phyloP scores from a whole-genome alignment of 2,329 filamentous ascomycete species.

The Penicillium sp. region DNA sequence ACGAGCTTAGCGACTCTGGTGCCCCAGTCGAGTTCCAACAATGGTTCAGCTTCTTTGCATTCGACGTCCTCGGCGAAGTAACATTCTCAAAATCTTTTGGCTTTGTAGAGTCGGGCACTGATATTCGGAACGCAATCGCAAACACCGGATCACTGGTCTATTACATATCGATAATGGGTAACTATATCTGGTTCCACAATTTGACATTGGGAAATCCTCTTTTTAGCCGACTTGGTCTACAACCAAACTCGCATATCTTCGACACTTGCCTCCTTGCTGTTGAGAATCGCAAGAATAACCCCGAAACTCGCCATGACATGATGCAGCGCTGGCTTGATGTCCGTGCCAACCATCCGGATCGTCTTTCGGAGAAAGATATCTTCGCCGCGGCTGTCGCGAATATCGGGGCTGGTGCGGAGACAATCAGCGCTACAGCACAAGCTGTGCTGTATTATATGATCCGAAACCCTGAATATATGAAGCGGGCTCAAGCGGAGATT shows the following conservation, averaged over 20 bases:
- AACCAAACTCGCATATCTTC: conserved; percentile 41
- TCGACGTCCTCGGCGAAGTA: neutral
- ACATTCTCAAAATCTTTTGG: conserved; percentile 31
- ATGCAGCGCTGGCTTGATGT: conserved; percentile 39
- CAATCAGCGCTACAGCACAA: conserved; percentile 37
- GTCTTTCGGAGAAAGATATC: conserved; percentile 36
- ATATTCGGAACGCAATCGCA: conserved; percentile 40
- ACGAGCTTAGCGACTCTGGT: conserved; percentile 22
- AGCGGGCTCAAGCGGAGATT: conserved; percentile 23
- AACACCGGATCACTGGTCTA: conserved; percentile 31
- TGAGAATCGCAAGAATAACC: conserved; percentile 34
- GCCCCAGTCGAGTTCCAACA: conserved; percentile 38
- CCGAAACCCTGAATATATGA: conserved; percentile 21
- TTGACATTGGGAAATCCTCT: conserved; percentile 40
- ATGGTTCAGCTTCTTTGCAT: conserved; percentile 43
- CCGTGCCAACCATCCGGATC: conserved; percentile 34
- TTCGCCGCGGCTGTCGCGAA: conserved; percentile 35
- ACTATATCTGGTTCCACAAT: conserved; percentile 38
- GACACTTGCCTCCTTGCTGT: conserved; percentile 37
- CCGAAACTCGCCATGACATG: conserved; percentile 36
- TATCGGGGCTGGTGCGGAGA: conserved; percentile 43
- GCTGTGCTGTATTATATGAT: conserved; percentile 40
- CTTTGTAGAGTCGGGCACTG: conserved; percentile 33
- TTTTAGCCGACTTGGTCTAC: conserved; percentile 36
- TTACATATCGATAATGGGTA: conserved; percentile 37